Conservation (phyloP, 768 basidiomycete species). For the Boletus vermiculosoides region DNA sequence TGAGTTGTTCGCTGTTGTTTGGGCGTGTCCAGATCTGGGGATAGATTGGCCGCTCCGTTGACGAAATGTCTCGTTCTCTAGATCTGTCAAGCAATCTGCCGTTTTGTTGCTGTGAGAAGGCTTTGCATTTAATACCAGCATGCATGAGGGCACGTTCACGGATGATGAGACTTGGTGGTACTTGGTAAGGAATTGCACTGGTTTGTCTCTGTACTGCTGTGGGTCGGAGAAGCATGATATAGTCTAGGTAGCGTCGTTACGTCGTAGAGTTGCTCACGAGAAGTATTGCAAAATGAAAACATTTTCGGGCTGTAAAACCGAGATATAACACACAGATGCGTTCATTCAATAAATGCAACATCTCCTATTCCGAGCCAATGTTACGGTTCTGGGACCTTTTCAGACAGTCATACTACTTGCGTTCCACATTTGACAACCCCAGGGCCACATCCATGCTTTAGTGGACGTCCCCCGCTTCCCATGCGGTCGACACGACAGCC, state of each 20-base stretch:
- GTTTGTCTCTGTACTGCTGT: background rate
- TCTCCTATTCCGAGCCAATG: background rate
- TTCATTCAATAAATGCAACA: background rate
- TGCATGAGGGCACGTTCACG: too few relatives aligned
- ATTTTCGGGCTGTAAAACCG: background rate
- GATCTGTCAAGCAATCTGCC: too few relatives aligned
- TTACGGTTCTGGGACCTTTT: background rate
- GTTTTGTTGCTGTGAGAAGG: background rate
- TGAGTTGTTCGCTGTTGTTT: background rate
- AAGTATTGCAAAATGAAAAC: background rate
- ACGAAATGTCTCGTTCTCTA: background rate
- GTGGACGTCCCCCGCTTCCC: background rate
- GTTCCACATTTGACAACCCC: too few relatives aligned
- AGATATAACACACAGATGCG: background rate
- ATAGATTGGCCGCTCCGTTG: background rate
- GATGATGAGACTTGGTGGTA: too few relatives aligned
- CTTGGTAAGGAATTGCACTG: background rate
- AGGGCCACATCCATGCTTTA: background rate
- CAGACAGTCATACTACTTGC: background rate
- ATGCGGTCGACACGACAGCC: conserved; percentile 6
- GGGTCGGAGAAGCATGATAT: background rate
- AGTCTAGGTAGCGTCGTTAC: too few relatives aligned
- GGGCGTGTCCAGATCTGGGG: too few relatives aligned
- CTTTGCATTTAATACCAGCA: too few relatives aligned
- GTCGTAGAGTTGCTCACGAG: background rate